phyloP scores from a whole-genome alignment of 176 grass and related monocot genomes.

The Carex littledalei region DNA sequence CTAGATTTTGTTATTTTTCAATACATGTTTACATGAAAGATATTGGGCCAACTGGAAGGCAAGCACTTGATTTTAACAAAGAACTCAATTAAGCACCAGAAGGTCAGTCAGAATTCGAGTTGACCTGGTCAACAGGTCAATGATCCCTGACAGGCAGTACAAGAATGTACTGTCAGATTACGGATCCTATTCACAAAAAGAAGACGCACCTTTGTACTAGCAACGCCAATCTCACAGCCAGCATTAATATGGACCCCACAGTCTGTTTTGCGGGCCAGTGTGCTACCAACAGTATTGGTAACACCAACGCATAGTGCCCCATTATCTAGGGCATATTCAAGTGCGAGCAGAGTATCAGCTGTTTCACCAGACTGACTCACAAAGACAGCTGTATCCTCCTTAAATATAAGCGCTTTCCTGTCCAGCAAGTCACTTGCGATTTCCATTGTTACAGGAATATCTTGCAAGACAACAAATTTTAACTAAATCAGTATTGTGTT shows the following conservation, averaged over 20 bases:
- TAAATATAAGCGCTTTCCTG: constrained; percentile 75
- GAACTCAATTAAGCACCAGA: neutral
- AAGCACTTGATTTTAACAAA: neutral
- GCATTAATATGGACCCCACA: constrained; percentile 96
- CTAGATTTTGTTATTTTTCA: neutral
- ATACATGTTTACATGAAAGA: neutral
- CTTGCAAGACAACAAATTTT: constrained; percentile 14
- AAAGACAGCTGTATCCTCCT: constrained; percentile 83
- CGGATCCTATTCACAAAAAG: neutral
- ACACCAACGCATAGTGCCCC: constrained; percentile 85
- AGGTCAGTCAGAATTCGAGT: neutral
- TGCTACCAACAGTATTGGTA: constrained; percentile 90
- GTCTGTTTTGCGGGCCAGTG: constrained; percentile 85
- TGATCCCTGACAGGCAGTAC: neutral
- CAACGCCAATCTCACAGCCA: constrained; percentile 94
- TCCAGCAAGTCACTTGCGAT: constrained; percentile 86
- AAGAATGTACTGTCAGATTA: too few relatives aligned
- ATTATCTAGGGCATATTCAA: constrained; percentile 79
- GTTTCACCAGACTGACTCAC: constrained; percentile 97
- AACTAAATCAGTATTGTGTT: neutral
- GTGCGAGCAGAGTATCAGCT: constrained; percentile 87
- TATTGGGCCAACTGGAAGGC: neutral
- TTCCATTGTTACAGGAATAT: constrained; percentile 91
- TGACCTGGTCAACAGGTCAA: neutral
- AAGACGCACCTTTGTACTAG: constrained; percentile 68